These are phyloP conservation scores for Kalaharituber pfeilii DNA, from an alignment of 2,329 filamentous ascomycete genomes.

Conservation along the genomic window DNA sequence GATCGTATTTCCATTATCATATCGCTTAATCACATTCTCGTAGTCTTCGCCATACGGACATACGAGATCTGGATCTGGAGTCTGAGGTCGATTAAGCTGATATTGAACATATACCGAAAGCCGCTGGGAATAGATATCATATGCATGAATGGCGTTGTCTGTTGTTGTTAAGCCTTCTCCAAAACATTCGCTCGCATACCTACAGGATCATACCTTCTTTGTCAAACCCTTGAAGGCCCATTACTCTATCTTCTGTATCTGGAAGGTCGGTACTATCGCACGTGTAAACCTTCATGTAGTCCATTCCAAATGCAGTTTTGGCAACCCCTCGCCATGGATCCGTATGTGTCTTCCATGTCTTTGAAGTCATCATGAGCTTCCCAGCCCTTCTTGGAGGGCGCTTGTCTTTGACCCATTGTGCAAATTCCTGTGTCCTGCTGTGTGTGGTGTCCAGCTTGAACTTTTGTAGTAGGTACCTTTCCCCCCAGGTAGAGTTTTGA, in stretches of 20 bases:
- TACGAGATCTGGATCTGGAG: slow-evolving; percentile 30
- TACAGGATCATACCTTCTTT: slow-evolving; percentile 22
- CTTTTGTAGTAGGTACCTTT: slow-evolving; percentile 33
- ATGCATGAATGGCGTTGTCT: slow-evolving; percentile 31
- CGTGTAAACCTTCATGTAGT: slow-evolving; percentile 34
- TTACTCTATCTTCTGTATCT: slow-evolving; percentile 28
- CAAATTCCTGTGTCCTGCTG: slow-evolving; percentile 32
- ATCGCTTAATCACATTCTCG: slow-evolving; percentile 28
- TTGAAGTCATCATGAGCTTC: slow-evolving; percentile 36
- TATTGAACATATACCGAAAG: slow-evolving; percentile 36
- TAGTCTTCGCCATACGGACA: slow-evolving; percentile 31
- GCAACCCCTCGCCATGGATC: slow-evolving; percentile 37
- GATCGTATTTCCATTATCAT: slow-evolving; percentile 36
- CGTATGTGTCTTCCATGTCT: slow-evolving; percentile 34
- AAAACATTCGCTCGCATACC: not conserved
- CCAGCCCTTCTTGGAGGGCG: slow-evolving; percentile 33
- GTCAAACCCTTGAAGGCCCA: slow-evolving; percentile 36
- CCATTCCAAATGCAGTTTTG: slow-evolving; percentile 34
- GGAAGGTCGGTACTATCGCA: slow-evolving; percentile 10
- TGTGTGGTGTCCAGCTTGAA: slow-evolving; percentile 35
- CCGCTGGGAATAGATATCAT: slow-evolving; percentile 35
- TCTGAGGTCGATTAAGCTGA: slow-evolving; percentile 28
- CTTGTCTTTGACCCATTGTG: slow-evolving; percentile 34
- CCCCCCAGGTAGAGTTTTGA: slow-evolving; percentile 38
- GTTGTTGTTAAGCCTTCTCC: slow-evolving; percentile 2